A percentile compares a stretch with the other conserved stretches of the same genome.
phyloP scores from a whole-genome alignment of 768 basidiomycete genomes.

The Pleurotus salmoneostramineus region DNA sequence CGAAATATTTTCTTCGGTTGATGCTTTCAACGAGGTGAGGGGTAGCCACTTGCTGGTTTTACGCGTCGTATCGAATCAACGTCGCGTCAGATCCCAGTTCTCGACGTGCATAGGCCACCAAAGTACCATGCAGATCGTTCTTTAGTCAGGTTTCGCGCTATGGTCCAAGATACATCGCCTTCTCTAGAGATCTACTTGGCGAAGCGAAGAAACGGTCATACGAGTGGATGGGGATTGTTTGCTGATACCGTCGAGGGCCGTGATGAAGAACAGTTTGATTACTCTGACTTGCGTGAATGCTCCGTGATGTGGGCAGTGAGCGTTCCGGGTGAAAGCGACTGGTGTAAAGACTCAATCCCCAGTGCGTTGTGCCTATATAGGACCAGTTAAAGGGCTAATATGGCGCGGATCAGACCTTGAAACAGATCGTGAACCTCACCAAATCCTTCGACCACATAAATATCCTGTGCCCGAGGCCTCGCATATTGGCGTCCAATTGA shows the following conservation, averaged over 20 bases:
- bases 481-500: constrained; percentile 72
- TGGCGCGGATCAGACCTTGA: background rate
- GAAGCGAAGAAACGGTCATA: constrained; percentile 31
- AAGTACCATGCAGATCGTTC: constrained; percentile 44
- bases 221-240: constrained; percentile 75
- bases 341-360: constrained; percentile 35
- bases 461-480: constrained; percentile 49
- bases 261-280: constrained; percentile 33
- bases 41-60: background rate
- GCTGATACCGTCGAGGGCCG: constrained; percentile 21
- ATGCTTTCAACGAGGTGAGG: constrained; percentile 37
- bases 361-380: too few relatives aligned
- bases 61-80: background rate
- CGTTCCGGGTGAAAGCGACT: constrained; percentile 64
- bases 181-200: constrained; percentile 73
- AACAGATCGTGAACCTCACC: constrained; percentile 14
- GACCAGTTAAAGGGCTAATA: too few relatives aligned
- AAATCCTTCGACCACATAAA: constrained; percentile 42
- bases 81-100: constrained; percentile 49
- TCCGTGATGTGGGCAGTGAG: constrained; percentile 69
- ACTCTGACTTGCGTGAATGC: constrained; percentile 56
- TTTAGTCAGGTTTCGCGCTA: constrained; percentile 69
- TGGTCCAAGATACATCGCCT: constrained; percentile 80
- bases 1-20: constrained; percentile 32
- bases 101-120: constrained; percentile 46